Conservation (phyloP, 129 eudicot genomes). For the Chrysanthemum lavandulifolium region DNA sequence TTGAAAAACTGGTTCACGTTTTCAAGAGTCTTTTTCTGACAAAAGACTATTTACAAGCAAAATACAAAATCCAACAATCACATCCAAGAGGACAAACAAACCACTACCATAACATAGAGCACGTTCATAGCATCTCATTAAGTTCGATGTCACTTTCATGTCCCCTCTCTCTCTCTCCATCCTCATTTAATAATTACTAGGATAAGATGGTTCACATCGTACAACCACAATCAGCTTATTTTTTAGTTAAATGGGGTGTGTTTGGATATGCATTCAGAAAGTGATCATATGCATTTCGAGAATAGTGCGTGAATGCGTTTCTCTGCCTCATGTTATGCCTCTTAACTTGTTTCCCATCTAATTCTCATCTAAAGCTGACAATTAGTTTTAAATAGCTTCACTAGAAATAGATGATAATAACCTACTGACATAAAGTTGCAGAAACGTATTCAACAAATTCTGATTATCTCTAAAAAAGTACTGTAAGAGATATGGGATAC, state of each 20-base stretch:
- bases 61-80: neutral
- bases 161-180: slow-evolving; percentile 20
- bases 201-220: slow-evolving; percentile 11
- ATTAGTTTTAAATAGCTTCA: too few species aligned
- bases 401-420: too few species aligned
- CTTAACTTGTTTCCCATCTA: neutral
- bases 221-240: neutral
- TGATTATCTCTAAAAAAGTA: too few species aligned
- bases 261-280: neutral
- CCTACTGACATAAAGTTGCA: too few species aligned
- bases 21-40: neutral
- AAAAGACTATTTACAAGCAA: neutral
- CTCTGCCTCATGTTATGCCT: too few species aligned
- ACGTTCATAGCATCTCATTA: slow-evolving; percentile 23
- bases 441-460: too few species aligned
- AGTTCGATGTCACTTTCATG: slow-evolving; percentile 25
- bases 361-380: too few species aligned
- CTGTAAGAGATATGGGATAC: too few species aligned
- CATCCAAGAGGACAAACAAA: slow-evolving; percentile 20
- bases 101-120: slow-evolving; percentile 11
- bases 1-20: neutral
- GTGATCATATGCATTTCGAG: neutral
- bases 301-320: too few species aligned
- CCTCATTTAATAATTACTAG: slow-evolving; percentile 26
- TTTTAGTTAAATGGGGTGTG: neutral